Evolutionary conservation across 2,329 filamentous ascomycete species (phyloP).

Genomic region (Pseudogymnoascus sp.): DNA sequence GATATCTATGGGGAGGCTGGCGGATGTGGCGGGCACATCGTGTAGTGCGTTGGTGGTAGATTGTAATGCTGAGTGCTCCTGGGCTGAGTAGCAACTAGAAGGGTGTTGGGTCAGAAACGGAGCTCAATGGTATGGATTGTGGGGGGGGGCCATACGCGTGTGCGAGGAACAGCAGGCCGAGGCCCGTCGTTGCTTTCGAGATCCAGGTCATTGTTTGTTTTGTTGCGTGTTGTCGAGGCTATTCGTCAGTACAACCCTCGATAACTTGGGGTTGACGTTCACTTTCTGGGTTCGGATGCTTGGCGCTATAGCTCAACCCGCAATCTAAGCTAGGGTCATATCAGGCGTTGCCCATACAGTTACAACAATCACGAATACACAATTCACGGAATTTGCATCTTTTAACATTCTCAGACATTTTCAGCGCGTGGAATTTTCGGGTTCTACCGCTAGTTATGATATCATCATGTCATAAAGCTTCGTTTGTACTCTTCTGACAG

Average conservation of each 20-base stretch:
- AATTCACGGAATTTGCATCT: background rate
- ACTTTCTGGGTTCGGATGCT: background rate
- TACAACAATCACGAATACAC: background rate
- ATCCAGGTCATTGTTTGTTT: conserved; percentile 57
- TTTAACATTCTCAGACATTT: conserved; percentile 15
- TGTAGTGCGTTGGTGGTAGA: conserved; percentile 44
- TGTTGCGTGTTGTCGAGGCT: conserved; percentile 1
- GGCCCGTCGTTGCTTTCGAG: conserved; percentile 60
- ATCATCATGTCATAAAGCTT: conserved; percentile 26
- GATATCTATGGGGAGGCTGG: conserved; percentile 71
- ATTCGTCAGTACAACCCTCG: background rate
- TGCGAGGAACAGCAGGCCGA: conserved; percentile 71
- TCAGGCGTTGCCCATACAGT: background rate
- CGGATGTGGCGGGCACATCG: conserved; percentile 30
- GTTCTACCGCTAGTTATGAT: conserved; percentile 19
- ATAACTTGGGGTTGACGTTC: conserved; percentile 11
- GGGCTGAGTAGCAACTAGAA: conserved; percentile 84
- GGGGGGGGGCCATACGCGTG: conserved; percentile 67
- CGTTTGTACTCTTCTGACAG: conserved; percentile 18
- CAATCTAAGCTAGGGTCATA: background rate
- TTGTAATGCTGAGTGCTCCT: conserved; percentile 77
- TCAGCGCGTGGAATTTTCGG: conserved; percentile 5
- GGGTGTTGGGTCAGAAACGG: background rate
- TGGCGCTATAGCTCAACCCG: background rate
- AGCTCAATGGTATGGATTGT: conserved; percentile 11